Evolutionary conservation across 2,329 filamentous ascomycete genomes (phyloP), one percentile per base, ranked within the genome.

Genomic region (Chrysosporium keratinophilum): DNA sequence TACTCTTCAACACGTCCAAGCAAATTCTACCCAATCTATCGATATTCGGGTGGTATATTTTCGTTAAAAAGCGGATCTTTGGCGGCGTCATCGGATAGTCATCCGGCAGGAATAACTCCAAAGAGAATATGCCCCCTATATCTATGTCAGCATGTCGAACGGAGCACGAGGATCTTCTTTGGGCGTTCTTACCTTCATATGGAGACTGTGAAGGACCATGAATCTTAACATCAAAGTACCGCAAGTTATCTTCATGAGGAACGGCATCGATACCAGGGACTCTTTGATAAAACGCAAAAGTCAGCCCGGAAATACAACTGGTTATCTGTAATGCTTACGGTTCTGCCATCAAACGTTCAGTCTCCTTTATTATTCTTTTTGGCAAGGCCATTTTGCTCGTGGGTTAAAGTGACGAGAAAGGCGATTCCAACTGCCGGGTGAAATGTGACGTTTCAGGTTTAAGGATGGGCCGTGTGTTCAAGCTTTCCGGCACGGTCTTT

Each of bases 21-120:
- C 94, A 98, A 72, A 98, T 98, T 57, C 93, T 86, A 57, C 93
- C 93, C 1, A 98, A 82, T 73, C 94, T 94, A 70, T 98, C 93
- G 63, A 98, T 96, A 70, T 98, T 98, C 50, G 93, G 93, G 70
- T 98, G 94, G 73, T 97, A 98, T 71, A 98, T 97, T 75, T 95
- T 96, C 63, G 94, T 98, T 50, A 98, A 78, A 73, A 98, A 98
- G 53, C 93, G 87, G 67, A 98, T 96, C 78, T 96, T 96, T 44
- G 93, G 93, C 52, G 93, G 91, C 34, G 89, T 95, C 93, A 98
- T 98, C 41, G 93, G 93, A 70, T 98, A 98, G 75, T 98, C 93
- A 66, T 98, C 93, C 43, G 94, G 94, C 20, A 98, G 80, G 71
- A 98, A 98, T 17, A 98, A 82, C 72, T 98, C 93, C 58, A 97